phyloP scores from a whole-genome alignment of 2,329 filamentous ascomycete species.

The Mycogone perniciosa region DNA sequence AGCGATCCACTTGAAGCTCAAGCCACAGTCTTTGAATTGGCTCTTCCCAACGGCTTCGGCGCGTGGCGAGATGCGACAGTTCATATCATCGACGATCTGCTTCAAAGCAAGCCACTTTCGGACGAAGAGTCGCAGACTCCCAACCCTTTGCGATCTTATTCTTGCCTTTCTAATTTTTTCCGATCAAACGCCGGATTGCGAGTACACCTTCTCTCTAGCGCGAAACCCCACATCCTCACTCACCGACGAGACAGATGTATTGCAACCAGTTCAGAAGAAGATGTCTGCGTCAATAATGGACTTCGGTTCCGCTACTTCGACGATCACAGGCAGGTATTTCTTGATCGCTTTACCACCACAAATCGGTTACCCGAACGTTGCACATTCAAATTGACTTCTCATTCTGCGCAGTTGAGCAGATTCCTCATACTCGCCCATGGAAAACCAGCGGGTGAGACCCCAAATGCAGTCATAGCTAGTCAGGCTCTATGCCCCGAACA shows the following conservation, averaged over 20 bases:
- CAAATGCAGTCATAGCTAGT: conserved; percentile 1
- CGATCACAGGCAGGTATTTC: neutral
- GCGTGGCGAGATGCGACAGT: conserved; percentile 46
- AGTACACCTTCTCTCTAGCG: conserved; percentile 16
- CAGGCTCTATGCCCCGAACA: neutral
- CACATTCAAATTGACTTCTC: conserved; percentile 14
- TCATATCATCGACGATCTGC: conserved; percentile 34
- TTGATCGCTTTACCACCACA: neutral
- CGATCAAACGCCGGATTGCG: neutral
- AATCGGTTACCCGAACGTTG: conserved; percentile 6
- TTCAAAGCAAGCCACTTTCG: conserved; percentile 20
- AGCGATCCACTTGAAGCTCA: conserved; percentile 27
- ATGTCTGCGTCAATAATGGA: conserved; percentile 21
- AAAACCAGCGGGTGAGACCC: neutral
- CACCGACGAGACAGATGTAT: conserved; percentile 10
- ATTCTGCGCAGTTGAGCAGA: neutral
- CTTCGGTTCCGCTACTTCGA: conserved; percentile 19
- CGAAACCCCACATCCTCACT: conserved; percentile 15
- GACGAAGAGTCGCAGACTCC: neutral
- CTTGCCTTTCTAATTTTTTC: conserved; percentile 3
- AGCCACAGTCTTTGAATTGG: conserved; percentile 48
- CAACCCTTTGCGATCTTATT: conserved; percentile 12
- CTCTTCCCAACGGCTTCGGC: conserved; percentile 32
- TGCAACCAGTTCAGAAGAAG: neutral
- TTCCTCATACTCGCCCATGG: neutral